These are phyloP conservation scores for Cryptococcus floricola DNA, from an alignment of 1,284 basidiomycete species.

Conservation along the genomic window DNA sequence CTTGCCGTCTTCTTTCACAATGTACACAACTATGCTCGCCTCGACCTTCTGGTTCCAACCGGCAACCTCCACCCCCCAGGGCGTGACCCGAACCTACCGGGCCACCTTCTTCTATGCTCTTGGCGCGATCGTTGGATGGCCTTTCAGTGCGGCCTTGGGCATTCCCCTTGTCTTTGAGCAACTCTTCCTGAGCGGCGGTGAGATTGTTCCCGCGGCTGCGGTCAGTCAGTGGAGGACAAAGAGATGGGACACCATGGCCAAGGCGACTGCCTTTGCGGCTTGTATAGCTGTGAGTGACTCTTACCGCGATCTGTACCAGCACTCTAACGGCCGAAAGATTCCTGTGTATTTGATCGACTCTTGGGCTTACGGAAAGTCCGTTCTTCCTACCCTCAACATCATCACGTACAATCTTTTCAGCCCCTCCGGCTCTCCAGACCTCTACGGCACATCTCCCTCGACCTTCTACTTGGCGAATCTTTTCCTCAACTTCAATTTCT, in stretches of 20 bases:
- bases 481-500: conserved; percentile 86
- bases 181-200: conserved; percentile 70
- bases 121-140: conserved; percentile 92
- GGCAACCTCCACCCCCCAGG: conserved; percentile 57
- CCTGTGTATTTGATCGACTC: conserved; percentile 79
- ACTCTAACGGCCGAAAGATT: conserved; percentile 53
- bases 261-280: conserved; percentile 58
- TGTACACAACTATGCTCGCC: conserved; percentile 84
- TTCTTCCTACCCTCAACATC: conserved; percentile 88
- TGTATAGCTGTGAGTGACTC: conserved; percentile 62
- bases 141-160: conserved; percentile 80
- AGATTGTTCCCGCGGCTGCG: conserved; percentile 59
- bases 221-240: conserved; percentile 57
- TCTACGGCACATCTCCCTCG: conserved; percentile 90
- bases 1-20: conserved; percentile 89
- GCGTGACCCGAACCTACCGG: conserved; percentile 53
- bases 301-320: background rate
- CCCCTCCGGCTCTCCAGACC: conserved; percentile 61
- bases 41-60: conserved; percentile 72
- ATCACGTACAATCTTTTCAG: conserved; percentile 86
- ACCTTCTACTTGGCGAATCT: conserved; percentile 82
- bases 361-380: conserved; percentile 74
- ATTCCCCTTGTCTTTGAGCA: conserved; percentile 90
- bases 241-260: conserved; percentile 62
- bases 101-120: conserved; percentile 71